Base-by-base conservation (phyloP, 78 protist species). In the Polysphondylium violaceum region DNA sequence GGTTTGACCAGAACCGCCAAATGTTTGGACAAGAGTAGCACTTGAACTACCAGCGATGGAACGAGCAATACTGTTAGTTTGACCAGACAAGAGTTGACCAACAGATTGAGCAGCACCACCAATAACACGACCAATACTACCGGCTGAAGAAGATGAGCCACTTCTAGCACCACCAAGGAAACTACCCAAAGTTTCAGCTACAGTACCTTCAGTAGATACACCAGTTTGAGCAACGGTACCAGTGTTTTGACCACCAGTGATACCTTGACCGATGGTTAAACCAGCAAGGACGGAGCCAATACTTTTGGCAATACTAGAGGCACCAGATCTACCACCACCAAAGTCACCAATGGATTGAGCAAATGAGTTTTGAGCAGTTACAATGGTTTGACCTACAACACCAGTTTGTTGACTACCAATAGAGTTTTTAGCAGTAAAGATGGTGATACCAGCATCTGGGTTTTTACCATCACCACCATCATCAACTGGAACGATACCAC, bases 101-200 rank as follows among this genome's bases (percentile, higher is more conserved):
- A 17, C 35, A 2, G 58, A 33, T 47, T 47, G 63, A 1, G 71
- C 73, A 21, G 59, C n/a, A 14, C n/a, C 38, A 11, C 65, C 67
- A 56, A 74, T 73, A 0, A 55, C 79, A 2, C 36, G 17, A 55
- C 67, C 79, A 21, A 73, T 17, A 2, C 67, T 36, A 36, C 56
- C 59, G 17, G 71, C 83, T 14, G 69, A 59, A 11, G 83, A 74
- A 2, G 83, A 74, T 2, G 58, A 40, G 59, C 83, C 83, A 59
- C 44, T 58, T 23, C n/a, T 55, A 12, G 83, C 14, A 21, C 83
- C 83, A 23, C 58, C 83, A 8, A 74, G 36, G 19, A 74, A 55
- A 58, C 55, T 40, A 40, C 67, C 83, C 0, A 59, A 7, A 2
- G 71, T 38, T 25, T 47, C 40, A 5, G 83, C 83, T 12, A 74